These are phyloP conservation scores for Kuraishia capsulata DNA, from an alignment of 805 yeast species.

Conservation along the genomic window DNA sequence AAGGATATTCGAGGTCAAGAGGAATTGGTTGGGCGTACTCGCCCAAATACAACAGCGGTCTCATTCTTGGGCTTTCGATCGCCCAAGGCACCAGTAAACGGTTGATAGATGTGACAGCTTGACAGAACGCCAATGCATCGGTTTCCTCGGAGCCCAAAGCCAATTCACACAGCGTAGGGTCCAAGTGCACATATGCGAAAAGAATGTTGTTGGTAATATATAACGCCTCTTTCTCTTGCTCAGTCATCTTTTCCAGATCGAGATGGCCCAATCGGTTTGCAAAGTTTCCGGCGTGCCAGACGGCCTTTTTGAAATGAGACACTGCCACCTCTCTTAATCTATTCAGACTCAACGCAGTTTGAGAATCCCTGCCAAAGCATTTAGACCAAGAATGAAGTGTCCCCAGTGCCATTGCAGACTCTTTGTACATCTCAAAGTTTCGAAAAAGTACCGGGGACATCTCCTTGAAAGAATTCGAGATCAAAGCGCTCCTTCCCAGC, in stretches of 20 bases:
- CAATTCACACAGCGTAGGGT: neutral
- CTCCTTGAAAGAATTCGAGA: neutral
- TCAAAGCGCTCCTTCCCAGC: neutral
- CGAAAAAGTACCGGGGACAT: too few species aligned
- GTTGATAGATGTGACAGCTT: neutral
- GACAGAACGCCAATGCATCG: neutral
- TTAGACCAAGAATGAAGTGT: neutral
- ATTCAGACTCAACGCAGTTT: too few species aligned
- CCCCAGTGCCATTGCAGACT: neutral
- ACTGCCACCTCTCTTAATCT: neutral
- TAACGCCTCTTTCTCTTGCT: neutral
- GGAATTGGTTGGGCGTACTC: neutral
- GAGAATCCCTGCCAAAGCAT: too few species aligned
- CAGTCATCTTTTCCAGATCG: neutral
- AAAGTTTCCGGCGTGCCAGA: neutral
- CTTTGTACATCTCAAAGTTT: neutral
- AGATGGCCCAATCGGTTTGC: neutral
- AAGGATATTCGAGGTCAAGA: neutral
- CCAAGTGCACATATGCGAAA: neutral
- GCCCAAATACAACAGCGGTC: neutral
- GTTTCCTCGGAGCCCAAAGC: neutral
- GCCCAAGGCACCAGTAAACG: neutral
- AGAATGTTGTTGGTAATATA: neutral
- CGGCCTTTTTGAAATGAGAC: neutral
- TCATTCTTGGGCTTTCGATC: neutral